Base-by-base conservation (phyloP, 805 yeast genomes). In the Spathaspora sp. region DNA sequence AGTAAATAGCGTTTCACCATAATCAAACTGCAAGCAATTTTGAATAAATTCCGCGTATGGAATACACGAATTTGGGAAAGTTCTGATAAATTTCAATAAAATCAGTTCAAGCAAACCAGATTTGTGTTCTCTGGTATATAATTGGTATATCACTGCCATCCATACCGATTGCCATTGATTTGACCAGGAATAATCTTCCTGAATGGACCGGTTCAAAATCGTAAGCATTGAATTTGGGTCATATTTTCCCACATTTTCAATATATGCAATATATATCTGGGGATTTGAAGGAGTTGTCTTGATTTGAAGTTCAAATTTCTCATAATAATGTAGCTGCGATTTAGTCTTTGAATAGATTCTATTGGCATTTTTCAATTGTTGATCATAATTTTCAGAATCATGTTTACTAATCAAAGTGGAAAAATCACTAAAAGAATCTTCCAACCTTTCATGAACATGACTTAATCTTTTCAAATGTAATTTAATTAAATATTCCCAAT, bases 381-480 rank as follows among this genome's bases (percentile, higher is more conserved):
- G 39, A 1, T 66, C 68, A 53, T 80, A 79, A 2, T 65, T 46
- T 1, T 57, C 57, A 0, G 62, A 48, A 19, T 56, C 62, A 44
- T 66, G 42, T 2, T 50, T 38, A 1, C 81, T 64, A 1, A 80
- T 65, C 49, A 78, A 76, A 0, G 61, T 23, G 1, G 83, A 80
- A 44, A 67, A 72, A 1, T 63, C 62, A 9, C 66, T 60, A 56
- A 67, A 75, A 0, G 82, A 72, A 0, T 69, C 67, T 3, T 75
- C 77, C 7, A 79, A 50, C 2, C 62, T 56, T 1, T 57, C 51
- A 59, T 79, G 83, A 0, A 83, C 83, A 9, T 59, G 55, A 1
- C 56, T 40, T 5, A 82, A 58, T 40, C 79, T 60, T 26, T 64
- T 56, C 4, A 67, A 48, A 59, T 69, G 64, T 5, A 68, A 46